These are phyloP conservation scores for Aphanomyces invadans DNA, from an alignment of 352 stramenopile species.

Conservation along the genomic window DNA sequence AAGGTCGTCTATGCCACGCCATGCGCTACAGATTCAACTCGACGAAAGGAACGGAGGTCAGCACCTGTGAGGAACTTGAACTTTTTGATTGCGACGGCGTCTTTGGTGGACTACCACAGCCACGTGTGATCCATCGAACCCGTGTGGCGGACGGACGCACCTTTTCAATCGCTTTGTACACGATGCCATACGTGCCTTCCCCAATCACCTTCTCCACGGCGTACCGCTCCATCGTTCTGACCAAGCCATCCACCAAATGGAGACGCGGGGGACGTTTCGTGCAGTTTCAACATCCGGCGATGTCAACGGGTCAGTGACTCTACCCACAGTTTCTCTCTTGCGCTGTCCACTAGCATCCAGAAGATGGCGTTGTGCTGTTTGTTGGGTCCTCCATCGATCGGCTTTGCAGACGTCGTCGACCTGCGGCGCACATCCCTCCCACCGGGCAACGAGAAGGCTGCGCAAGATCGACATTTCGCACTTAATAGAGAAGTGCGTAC, in stretches of 20 bases:
- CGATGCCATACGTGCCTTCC: slow-evolving; percentile 74
- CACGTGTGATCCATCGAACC: no score
- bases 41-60: not conserved
- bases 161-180: slow-evolving; percentile 76
- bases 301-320: not conserved
- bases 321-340: not conserved
- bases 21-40: not conserved
- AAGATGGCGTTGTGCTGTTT: no score
- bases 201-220: slow-evolving; percentile 71
- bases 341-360: no score
- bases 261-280: not conserved
- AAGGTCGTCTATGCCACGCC: slow-evolving; percentile 43
- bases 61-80: slow-evolving; percentile 62
- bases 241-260: not conserved
- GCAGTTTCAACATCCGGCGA: not conserved
- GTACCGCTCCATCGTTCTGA: slow-evolving; percentile 62
- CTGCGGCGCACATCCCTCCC: no score
- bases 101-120: slow-evolving; percentile 41
- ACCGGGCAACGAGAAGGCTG: no score
- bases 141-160: no score
- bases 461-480: no score
- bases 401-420: no score
- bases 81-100: slow-evolving; percentile 74
- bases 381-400: no score
- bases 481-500: no score